Evolutionary conservation across 2,329 filamentous ascomycete species (phyloP), one percentile per base, ranked within the genome.

Genomic region (Tolypocladium paradoxum): DNA sequence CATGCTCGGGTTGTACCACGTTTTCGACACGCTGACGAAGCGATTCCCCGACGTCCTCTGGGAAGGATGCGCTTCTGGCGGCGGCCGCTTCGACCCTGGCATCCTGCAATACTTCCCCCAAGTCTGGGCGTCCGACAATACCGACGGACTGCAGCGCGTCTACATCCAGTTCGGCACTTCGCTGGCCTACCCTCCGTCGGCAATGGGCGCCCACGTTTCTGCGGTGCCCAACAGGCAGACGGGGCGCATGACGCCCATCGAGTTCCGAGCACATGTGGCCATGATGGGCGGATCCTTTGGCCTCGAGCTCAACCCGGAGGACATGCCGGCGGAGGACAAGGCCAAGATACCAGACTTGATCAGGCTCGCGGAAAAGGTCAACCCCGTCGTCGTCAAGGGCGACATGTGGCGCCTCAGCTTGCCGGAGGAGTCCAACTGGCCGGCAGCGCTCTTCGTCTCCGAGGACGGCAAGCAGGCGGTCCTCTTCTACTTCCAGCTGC

Each of bases 231-330:
- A 85, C 57, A 73, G 76, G 0, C 66, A 79, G 35, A 83, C 80
- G 0, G 65, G 70, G 0, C 78, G 82, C 22, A 77, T 73, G 1
- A 77, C 77, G 1, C 76, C 81, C 0, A 72, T 85, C 14, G 64
- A 65, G 1, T 85, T 85, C 69, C 79, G 83, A 35, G 81, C 78
- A 0, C 82, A 85, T 53, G 82, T 85, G 0, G 83, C 83, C 6
- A 81, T 84, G 71, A 85, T 85, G 82, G 83, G 83, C 53, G 82
- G 82, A 2, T 83, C 79, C 0, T 85, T 85, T 58, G 83, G 83
- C 0, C 73, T 85, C 12, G 82, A 86, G 62, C 73, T 86, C 8
- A 74, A 84, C 60, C 83, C 82, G 0, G 68, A 67, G 0, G 70
- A 76, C 8, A 73, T 83, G 6, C 65, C 66, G 0, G 69, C 69